Base-by-base conservation (phyloP, 768 basidiomycete genomes). In the Pulveroboletus sp. region DNA sequence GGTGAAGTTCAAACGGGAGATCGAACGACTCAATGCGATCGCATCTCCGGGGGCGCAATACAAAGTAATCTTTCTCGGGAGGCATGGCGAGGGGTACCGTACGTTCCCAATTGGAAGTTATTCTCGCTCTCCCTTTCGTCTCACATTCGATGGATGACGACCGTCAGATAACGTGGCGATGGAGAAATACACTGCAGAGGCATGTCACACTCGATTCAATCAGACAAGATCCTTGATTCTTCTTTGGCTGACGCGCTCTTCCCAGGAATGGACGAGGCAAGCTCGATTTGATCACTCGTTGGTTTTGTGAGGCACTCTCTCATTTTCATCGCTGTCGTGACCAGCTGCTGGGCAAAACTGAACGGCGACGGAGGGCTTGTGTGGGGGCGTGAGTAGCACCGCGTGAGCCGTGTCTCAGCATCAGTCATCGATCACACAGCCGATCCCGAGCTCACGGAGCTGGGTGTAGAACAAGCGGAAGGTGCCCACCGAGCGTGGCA, bases 51-150 rank as follows among this genome's bases (percentile, higher is more conserved):
- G 66, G 2, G 71, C 70, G 21, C 66, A 66, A 10, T 83, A 82
- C 69, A 90, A 88, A 58, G 70, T 85, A 17, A 59, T 89, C 47
- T 78, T 83, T 51, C 65, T 89, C 3, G 79, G 78, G 2, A 73
- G 88, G 52, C 89, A 91, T 52, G 88, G 88, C 3, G 71, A 89
- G 64, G 87, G 86, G 47, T 79, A 75, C 57, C 86, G 86, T 87
- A 64, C 56, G 84, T 70, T 31, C 7, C 31, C 14, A 6, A 21
- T 12, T 1, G 10, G 8, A 14, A 6, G 12, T 8, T 28, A 1
- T 21, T 8, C 1, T 33, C 15, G n/a, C 39, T 8, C 4, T n/a
- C 21, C 21, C 33, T 8, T 21, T 27, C 12, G 10, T 38, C 28
- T 32, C 15, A 86, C 51, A 76, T 6, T 77, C 53, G 27, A 35